These are phyloP conservation scores for Zygoascus hellenicus DNA, from an alignment of 1,139 yeast genomes.

Conservation along the genomic window DNA sequence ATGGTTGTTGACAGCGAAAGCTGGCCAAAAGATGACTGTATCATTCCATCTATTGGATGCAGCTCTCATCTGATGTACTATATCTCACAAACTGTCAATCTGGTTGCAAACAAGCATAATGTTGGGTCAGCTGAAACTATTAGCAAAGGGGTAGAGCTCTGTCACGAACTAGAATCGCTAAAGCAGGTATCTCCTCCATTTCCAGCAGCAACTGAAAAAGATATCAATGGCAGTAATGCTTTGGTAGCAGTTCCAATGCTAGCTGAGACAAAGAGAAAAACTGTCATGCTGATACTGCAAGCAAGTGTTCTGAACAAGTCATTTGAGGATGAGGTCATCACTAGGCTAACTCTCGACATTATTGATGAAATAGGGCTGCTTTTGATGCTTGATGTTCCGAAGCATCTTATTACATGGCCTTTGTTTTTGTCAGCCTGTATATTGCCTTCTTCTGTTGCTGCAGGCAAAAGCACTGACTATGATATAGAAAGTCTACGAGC, in stretches of 20 bases:
- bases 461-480: not conserved
- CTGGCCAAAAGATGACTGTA: not conserved
- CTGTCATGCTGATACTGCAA: not conserved
- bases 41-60: slow-evolving; percentile 2
- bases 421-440: not conserved
- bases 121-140: not conserved
- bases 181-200: not conserved
- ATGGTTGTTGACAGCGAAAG: not conserved
- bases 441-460: not conserved
- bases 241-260: not conserved
- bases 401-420: slow-evolving; percentile 1
- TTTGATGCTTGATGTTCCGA: not conserved
- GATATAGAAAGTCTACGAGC: not conserved
- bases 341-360: not conserved
- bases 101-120: not conserved
- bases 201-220: not conserved
- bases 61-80: slow-evolving; percentile 3
- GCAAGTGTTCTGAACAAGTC: not conserved
- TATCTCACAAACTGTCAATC: not conserved
- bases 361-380: not conserved
- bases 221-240: not conserved
- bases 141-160: not conserved
- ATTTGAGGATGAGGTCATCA: not conserved
- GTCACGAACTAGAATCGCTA: not conserved
- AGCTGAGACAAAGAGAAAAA: slow-evolving; percentile 3